Evolutionary conservation across 2,329 filamentous ascomycete genomes (phyloP).

Genomic region (Ophiostoma sp.): DNA sequence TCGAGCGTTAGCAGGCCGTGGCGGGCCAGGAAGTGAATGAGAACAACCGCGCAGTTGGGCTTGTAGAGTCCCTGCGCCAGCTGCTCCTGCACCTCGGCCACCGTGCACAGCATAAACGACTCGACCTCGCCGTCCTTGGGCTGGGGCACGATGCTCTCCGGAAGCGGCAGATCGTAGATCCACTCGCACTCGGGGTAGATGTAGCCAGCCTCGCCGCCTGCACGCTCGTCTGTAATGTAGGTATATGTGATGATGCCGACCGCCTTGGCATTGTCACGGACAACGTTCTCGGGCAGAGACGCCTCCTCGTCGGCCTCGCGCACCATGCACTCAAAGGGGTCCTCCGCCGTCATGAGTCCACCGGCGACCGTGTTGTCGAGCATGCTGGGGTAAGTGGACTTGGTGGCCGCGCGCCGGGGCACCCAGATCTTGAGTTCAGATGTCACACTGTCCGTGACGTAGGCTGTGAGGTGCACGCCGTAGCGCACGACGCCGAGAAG

Average conservation of each 20-base stretch:
- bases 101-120: conserved; percentile 68
- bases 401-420: conserved; percentile 65
- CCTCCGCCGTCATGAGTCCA: conserved; percentile 75
- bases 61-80: conserved; percentile 76
- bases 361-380: conserved; percentile 89
- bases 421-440: conserved; percentile 67
- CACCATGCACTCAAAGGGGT: conserved; percentile 73
- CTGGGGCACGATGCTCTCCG: conserved; percentile 56
- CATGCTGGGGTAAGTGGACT: conserved; percentile 86
- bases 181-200: conserved; percentile 90
- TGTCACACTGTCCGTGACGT: conserved; percentile 44
- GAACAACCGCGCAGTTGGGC: conserved; percentile 78
- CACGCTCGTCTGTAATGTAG: conserved; percentile 67
- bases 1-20: conserved; percentile 73
- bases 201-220: conserved; percentile 74
- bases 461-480: conserved; percentile 76
- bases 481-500: conserved; percentile 73
- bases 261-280: conserved; percentile 54
- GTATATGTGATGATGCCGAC: conserved; percentile 77
- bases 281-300: conserved; percentile 63
- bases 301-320: conserved; percentile 89
- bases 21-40: conserved; percentile 85
- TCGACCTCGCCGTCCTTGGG: conserved; percentile 88
- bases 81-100: conserved; percentile 64
- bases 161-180: conserved; percentile 80